Conservation (phyloP, 306 rosid genomes). For the Prunus mume region DNA sequence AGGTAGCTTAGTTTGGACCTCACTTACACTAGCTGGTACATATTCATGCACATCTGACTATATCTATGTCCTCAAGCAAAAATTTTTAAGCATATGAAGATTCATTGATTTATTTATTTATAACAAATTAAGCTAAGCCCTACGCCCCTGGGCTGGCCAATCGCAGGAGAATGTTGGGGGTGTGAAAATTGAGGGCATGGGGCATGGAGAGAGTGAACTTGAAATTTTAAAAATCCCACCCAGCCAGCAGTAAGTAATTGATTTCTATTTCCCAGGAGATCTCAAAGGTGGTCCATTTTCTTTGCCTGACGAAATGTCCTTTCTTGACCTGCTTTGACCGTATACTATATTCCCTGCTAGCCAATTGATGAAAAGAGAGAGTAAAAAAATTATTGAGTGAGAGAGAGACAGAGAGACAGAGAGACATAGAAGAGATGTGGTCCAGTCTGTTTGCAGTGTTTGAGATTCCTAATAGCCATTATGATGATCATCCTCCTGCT, state of each 20-base stretch:
- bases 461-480: slow-evolving; percentile 49
- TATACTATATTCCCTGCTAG: slow-evolving; percentile 51
- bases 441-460: slow-evolving; percentile 31
- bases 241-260: not conserved
- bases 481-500: slow-evolving; percentile 37
- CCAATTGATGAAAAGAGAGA: slow-evolving; percentile 34
- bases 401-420: slow-evolving; percentile 7
- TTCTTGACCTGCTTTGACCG: slow-evolving; percentile 83
- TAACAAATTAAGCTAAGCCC: not conserved
- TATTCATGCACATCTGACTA: not conserved
- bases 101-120: not conserved
- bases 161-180: not conserved
- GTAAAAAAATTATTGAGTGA: not conserved
- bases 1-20: not conserved
- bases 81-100: not conserved
- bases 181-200: not conserved
- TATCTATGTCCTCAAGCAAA: not conserved
- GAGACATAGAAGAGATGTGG: slow-evolving; percentile 37
- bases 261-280: slow-evolving; percentile 26
- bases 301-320: slow-evolving; percentile 42
- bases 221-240: not conserved
- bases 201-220: not conserved
- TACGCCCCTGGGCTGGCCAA: not conserved
- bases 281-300: slow-evolving; percentile 46
- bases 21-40: not conserved